phyloP scores from a whole-genome alignment of 2,329 filamentous ascomycete species.

The Dothiorella sarmentorum region DNA sequence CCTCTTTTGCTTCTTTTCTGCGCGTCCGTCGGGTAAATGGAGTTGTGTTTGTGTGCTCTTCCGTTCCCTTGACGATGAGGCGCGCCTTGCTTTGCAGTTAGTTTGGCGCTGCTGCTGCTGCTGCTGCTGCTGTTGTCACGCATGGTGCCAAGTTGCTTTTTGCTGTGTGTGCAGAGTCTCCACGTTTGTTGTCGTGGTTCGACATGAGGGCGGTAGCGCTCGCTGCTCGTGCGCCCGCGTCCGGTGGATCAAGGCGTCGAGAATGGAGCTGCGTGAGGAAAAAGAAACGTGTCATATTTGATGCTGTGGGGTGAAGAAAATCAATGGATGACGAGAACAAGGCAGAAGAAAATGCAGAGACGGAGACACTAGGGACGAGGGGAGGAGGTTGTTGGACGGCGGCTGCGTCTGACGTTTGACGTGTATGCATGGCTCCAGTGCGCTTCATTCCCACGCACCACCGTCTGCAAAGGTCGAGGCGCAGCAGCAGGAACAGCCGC shows the following conservation, averaged over 20 bases:
- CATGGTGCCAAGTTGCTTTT: constrained; percentile 11
- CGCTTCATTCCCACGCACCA: background rate
- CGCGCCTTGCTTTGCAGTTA: background rate
- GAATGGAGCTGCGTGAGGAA: background rate
- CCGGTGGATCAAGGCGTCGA: constrained; percentile 1
- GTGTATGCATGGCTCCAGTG: constrained; percentile 1
- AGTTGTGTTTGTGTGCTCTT: no score
- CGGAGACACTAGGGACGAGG: constrained; percentile 2
- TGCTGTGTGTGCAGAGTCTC: background rate
- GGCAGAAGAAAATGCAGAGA: constrained; percentile 13
- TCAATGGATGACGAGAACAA: constrained; percentile 5
- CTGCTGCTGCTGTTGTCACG: background rate
- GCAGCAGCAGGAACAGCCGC: background rate
- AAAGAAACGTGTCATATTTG: constrained; percentile 12
- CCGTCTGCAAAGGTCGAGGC: background rate
- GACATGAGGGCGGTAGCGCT: background rate
- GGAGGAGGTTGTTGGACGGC: background rate
- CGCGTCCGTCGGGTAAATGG: no score
- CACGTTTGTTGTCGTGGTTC: constrained; percentile 13
- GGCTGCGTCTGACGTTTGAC: constrained; percentile 13
- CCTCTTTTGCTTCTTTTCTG: no score
- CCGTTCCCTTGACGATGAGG: no score
- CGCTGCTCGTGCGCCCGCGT: background rate
- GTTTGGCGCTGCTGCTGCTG: no score
- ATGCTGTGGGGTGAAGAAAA: background rate